These are phyloP conservation scores for Trichoderma koningiopsis DNA, from an alignment of 2,329 filamentous ascomycete species.

Conservation along the genomic window DNA sequence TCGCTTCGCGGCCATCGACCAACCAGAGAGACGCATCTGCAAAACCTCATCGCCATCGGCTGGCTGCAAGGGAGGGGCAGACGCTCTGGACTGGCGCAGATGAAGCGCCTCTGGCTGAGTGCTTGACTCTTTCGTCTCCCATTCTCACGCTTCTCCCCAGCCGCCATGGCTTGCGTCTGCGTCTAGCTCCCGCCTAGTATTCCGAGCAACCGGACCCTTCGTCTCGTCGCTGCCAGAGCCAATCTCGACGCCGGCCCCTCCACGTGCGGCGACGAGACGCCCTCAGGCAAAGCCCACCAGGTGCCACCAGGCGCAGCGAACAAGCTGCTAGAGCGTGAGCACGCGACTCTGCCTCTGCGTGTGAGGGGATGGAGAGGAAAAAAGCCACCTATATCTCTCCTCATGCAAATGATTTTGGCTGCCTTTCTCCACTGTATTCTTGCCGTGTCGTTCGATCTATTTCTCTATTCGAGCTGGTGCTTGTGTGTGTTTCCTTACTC, in stretches of 20 bases:
- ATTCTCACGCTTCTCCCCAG: not conserved
- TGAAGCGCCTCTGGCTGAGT: not conserved
- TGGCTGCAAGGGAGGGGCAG: conserved; percentile 7
- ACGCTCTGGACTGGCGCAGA: not conserved
- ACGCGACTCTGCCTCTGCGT: conserved; percentile 15
- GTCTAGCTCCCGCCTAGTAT: conserved; percentile 11
- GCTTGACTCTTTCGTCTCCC: conserved; percentile 3
- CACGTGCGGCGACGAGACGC: conserved; percentile 31
- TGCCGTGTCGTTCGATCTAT: not conserved
- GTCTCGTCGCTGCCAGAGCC: conserved; percentile 22
- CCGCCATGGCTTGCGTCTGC: not conserved
- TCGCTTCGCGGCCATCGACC: not conserved
- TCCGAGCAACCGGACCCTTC: conserved; percentile 20
- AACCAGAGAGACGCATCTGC: conserved; percentile 12
- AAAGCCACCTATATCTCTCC: not conserved
- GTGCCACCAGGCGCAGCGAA: conserved; percentile 14
- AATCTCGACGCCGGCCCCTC: conserved; percentile 26
- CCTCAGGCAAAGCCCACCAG: conserved; percentile 3
- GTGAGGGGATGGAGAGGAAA: not conserved
- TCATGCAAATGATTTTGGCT: not conserved
- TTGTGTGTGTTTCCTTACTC: not conserved
- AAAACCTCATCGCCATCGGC: conserved; percentile 9
- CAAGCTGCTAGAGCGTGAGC: conserved; percentile 16
- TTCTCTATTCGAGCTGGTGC: not conserved
- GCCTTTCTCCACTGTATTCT: not conserved